These are phyloP conservation scores for Ustilago cynodontis DNA, from an alignment of 1,284 basidiomycete genomes.

Conservation along the genomic window DNA sequence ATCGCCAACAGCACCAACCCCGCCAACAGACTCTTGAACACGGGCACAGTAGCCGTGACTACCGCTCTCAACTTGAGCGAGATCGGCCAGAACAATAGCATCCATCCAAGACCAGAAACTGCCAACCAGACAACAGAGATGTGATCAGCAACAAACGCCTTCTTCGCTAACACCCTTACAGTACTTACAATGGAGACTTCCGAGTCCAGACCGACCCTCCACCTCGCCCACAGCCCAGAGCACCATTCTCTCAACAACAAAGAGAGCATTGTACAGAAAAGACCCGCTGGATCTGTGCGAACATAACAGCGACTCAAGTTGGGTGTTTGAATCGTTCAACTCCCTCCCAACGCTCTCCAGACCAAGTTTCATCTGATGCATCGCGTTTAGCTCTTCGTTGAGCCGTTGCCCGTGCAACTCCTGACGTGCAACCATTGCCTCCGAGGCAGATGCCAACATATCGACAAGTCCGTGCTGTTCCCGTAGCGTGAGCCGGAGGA, in stretches of 20 bases:
- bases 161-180: neutral
- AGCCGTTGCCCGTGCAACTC: constrained; percentile 8
- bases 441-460: constrained; percentile 4
- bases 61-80: constrained; percentile 12
- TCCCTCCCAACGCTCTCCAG: constrained; percentile 3
- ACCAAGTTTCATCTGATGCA: constrained; percentile 8
- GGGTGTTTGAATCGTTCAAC: constrained; percentile 9
- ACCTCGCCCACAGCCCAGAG: constrained; percentile 10
- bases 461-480: constrained; percentile 11
- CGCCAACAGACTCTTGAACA: constrained; percentile 8
- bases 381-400: constrained; percentile 3
- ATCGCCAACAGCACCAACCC: constrained; percentile 4
- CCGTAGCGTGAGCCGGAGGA: neutral
- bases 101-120: constrained; percentile 21
- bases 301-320: constrained; percentile 3
- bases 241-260: constrained; percentile 15
- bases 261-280: neutral
- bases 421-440: constrained; percentile 9
- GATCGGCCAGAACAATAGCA: constrained; percentile 12
- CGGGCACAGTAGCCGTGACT: neutral
- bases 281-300: constrained; percentile 6
- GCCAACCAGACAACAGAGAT: too few species aligned
- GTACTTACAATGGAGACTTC: constrained; percentile 9
- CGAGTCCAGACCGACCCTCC: neutral
- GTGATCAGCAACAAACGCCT: constrained; percentile 3